Base-by-base conservation (phyloP, 441 rosid species). In the Raphanus hybrid region DNA sequence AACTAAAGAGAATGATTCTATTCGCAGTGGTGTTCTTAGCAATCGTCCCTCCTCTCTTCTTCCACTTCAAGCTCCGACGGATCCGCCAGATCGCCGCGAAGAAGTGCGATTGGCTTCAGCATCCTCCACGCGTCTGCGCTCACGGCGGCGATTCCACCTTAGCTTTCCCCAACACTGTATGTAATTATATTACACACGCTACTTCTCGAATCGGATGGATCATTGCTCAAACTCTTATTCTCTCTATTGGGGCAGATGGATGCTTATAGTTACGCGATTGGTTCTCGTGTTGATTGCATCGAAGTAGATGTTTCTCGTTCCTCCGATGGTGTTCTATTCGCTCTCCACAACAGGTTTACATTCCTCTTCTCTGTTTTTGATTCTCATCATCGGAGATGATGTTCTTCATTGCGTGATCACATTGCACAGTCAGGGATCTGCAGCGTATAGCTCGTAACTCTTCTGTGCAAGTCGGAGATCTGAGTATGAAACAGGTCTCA, bases 291-390 rank as follows among this genome's bases (percentile, higher is more conserved):
- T 74, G 97, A 93, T 84, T 96, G 99, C 76, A 84, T 96, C 27
- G 98, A 96, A 89, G 86, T 96, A 74, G 99, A 93, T 83, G 89
- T 93, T 62, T 96, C 99, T 67, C 97, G 98, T 58, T 91, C 98
- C 20, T 83, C 85, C 60, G 99, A 93, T 84, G 97, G 98, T 79
- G 87, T 85, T 74, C 70, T 96, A 72, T 87, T 96, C 82, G 96
- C 98, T 78, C 90, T 96, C 6, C 98, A 93, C 72, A 96, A 93
- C 75, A 92, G 99, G 99, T 93, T 81, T 43, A 75, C 55, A 73
- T 18, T 26, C 29, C 39, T 69, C 75, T 59, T 20, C 16, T 37
- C 32, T 59, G 32, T 58, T 75, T 23, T 59, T 43, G 74, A 80
- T 72, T 67, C 64, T 73, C 35, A 61, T 80, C n/a, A 66, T 80